Evolutionary conservation across 2,329 filamentous ascomycete species (phyloP), one percentile per base, ranked within the genome.

Genomic region (Colletotrichum sp.): DNA sequence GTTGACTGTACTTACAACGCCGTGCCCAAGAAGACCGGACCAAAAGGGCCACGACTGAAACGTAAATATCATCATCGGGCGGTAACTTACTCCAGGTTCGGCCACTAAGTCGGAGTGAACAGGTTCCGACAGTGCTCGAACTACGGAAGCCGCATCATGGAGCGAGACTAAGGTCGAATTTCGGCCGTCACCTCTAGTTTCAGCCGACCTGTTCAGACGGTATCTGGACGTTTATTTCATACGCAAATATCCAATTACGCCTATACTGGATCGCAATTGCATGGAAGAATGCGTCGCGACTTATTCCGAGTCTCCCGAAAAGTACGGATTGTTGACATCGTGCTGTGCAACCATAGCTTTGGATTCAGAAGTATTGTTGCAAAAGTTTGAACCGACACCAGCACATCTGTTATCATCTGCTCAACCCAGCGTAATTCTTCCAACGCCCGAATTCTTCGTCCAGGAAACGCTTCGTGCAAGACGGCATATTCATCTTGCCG

Each of bases 201-300:
- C 72, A 0, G 64, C 66, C 3, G 57, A 76, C 5, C 66, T 82
- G 4, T 71, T 84, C 19, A 66, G 39, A 52, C 79, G 78, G 62
- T 83, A 81, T 22, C 49, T 84, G 1, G 79, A 83, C 61, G 82
- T 80, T 2, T 84, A 82, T 29, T 83, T 84, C 62, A 80, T 76
- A 32, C 82, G 84, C 67, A 84, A 84, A 67, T 84, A 84, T 22
- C 82, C 82, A 0, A 80, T 84, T 5, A 84, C 82, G 19, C 83
- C 83, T 0, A 81, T 84, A 16, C 29, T 84, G 2, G 69, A 83
- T 62, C 80, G 78, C 2, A 71, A 72, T 12, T n/a, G 78, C 3
- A 75, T 80, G 8, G 76, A 80, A 5, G 70, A 77, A 22, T 73
- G 63, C 9, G 32, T 82, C 11, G 32, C 68, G 13, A 61, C 74